phyloP scores from a whole-genome alignment of 2,329 filamentous ascomycete species.

The Clarireedia monteithiana region DNA sequence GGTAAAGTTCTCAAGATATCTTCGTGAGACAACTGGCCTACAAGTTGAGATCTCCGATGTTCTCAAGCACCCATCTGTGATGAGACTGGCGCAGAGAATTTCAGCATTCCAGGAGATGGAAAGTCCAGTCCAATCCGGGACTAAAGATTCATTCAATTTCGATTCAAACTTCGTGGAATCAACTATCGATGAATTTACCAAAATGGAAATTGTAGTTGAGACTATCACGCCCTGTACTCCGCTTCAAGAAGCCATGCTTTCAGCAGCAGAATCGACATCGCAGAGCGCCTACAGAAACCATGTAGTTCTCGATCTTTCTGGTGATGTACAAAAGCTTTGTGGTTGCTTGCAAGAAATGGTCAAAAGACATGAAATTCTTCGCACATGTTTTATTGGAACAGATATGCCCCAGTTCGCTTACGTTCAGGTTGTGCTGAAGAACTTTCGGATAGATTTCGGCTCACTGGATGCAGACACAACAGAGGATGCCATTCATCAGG shows the following conservation, averaged over 20 bases:
- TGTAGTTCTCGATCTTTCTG: constrained; percentile 53
- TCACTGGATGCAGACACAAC: not conserved
- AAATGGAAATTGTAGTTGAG: constrained; percentile 33
- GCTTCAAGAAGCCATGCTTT: constrained; percentile 82
- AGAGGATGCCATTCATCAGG: not conserved
- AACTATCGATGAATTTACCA: constrained; percentile 16
- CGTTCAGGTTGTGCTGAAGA: constrained; percentile 60
- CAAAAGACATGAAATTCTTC: constrained; percentile 63
- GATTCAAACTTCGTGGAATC: constrained; percentile 15
- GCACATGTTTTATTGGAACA: constrained; percentile 68
- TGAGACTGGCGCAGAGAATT: constrained; percentile 43
- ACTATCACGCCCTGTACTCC: constrained; percentile 74
- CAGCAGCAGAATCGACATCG: constrained; percentile 38
- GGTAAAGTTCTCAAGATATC: constrained; percentile 55
- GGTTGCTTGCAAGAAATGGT: constrained; percentile 56
- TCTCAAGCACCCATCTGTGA: constrained; percentile 60
- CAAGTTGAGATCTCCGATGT: constrained; percentile 60
- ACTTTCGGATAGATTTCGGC: constrained; percentile 29
- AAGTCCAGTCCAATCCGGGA: not conserved
- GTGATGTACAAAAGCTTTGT: constrained; percentile 43
- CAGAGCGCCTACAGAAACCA: constrained; percentile 63
- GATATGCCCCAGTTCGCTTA: constrained; percentile 53
- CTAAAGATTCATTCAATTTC: constrained; percentile 19
- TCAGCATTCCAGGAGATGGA: not conserved
- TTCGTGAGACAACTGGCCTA: constrained; percentile 40